A percentile compares a stretch with the other conserved stretches of the same genome.
These are phyloP conservation scores for Cladorrhinum samala DNA, from an alignment of 495 filamentous ascomycete species.

Conservation along the genomic window DNA sequence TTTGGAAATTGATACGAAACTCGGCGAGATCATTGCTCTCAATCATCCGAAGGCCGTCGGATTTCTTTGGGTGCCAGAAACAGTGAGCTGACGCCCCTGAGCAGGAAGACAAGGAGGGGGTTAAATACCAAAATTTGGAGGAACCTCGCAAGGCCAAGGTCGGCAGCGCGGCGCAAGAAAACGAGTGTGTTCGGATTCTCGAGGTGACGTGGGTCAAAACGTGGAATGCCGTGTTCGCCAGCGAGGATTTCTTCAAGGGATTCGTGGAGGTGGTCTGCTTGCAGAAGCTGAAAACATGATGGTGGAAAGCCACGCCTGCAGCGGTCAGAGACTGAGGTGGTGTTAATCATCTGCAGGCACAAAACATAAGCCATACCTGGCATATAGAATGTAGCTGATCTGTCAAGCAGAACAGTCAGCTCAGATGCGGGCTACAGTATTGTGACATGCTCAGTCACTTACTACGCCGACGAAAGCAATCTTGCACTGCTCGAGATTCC, in stretches of 20 bases:
- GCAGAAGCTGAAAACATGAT: slow-evolving; percentile 16
- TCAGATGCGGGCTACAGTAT: neutral
- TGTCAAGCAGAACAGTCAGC: neutral
- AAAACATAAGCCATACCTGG: no score
- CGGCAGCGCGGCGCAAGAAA: slow-evolving; percentile 9
- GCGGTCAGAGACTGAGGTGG: neutral
- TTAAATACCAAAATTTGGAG: slow-evolving; percentile 18
- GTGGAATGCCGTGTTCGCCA: slow-evolving; percentile 2
- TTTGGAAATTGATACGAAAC: slow-evolving; percentile 17
- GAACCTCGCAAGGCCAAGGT: slow-evolving; percentile 12
- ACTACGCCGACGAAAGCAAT: slow-evolving; percentile 17
- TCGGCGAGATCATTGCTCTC: slow-evolving; percentile 17
- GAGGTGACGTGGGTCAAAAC: slow-evolving; percentile 9
- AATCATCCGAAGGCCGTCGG: slow-evolving; percentile 20
- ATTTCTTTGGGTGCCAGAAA: neutral
- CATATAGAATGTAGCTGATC: slow-evolving; percentile 24
- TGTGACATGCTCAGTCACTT: neutral
- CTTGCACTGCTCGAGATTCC: slow-evolving; percentile 20
- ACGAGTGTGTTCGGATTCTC: slow-evolving; percentile 10
- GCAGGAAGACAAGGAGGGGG: neutral
- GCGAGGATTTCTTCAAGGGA: slow-evolving; percentile 16
- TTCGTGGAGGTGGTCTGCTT: neutral
- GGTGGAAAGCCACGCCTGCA: slow-evolving; percentile 17
- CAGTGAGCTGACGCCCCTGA: neutral
- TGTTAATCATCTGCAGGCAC: no score